Percentiles rank a stretch among this genome's conserved stretches.
Evolutionary conservation across 345 rosid genomes (phyloP).

Genomic region (Linum trigynum): DNA sequence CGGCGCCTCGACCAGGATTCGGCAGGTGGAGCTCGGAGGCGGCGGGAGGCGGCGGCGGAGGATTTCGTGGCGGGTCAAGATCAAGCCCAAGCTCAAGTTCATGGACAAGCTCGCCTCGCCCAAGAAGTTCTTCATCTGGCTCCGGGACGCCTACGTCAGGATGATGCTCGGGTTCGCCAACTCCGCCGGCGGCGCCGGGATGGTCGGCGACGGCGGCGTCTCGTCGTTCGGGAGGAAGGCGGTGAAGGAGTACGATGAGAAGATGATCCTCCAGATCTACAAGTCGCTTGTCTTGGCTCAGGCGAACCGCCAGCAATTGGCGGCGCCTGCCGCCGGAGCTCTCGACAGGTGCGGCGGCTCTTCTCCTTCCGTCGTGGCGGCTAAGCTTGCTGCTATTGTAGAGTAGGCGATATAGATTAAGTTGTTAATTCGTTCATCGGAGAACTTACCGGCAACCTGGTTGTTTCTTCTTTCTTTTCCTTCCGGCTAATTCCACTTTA

Average conservation of each 20-base stretch:
- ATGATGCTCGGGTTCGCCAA: slow-evolving; percentile 49
- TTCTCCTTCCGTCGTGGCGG: slow-evolving; percentile 8
- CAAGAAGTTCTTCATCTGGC: slow-evolving; percentile 41
- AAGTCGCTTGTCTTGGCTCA: slow-evolving; percentile 46
- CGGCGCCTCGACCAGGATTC: slow-evolving; percentile 7
- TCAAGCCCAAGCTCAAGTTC: slow-evolving; percentile 33
- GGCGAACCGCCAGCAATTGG: slow-evolving; percentile 20
- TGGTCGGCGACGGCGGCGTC: neutral
- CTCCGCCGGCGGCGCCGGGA: slow-evolving; percentile 28
- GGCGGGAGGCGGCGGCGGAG: slow-evolving; percentile 18
- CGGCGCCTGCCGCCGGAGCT: slow-evolving; percentile 20
- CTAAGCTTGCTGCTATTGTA: slow-evolving; percentile 15
- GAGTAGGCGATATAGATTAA: slow-evolving; percentile 2
- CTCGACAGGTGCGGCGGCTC: slow-evolving; percentile 19
- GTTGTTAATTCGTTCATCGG: too few species aligned
- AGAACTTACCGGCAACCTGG: too few species aligned
- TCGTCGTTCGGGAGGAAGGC: slow-evolving; percentile 21
- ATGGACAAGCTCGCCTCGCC: slow-evolving; percentile 21
- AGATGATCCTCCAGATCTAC: slow-evolving; percentile 58
- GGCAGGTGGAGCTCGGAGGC: slow-evolving; percentile 15
- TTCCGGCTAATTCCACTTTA: too few species aligned
- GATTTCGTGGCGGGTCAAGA: slow-evolving; percentile 42
- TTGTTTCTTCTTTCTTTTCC: too few species aligned
- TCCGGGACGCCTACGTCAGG: slow-evolving; percentile 53
- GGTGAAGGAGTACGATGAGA: slow-evolving; percentile 47